Evolutionary conservation across 148 eudicot species (phyloP).

Genomic region (Simmondsia chinensis): DNA sequence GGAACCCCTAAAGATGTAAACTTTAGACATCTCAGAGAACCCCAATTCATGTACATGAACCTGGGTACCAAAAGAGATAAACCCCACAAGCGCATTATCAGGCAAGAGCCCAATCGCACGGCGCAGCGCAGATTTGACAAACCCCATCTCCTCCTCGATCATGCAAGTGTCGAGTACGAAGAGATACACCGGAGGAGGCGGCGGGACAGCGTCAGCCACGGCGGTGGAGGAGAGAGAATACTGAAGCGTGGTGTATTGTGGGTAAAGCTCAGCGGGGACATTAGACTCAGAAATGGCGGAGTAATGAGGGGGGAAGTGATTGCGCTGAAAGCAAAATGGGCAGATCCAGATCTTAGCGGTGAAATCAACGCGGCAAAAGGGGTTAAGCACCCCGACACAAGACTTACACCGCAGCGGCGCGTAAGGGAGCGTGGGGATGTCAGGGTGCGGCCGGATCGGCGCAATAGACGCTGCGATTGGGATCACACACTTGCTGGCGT

Average conservation of each 20-base stretch:
- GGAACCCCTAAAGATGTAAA: slow-evolving; percentile 73
- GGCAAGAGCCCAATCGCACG: slow-evolving; percentile 63
- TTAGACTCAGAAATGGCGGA: slow-evolving; percentile 53
- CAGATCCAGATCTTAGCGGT: slow-evolving; percentile 85
- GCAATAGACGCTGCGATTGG: slow-evolving; percentile 75
- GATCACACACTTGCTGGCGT: slow-evolving; percentile 77
- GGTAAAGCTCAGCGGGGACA: slow-evolving; percentile 80
- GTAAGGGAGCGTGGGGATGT: slow-evolving; percentile 54
- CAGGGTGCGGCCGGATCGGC: slow-evolving; percentile 59
- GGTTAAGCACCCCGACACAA: slow-evolving; percentile 53
- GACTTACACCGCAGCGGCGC: slow-evolving; percentile 79
- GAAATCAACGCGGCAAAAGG: slow-evolving; percentile 61
- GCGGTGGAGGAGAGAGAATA: slow-evolving; percentile 21
- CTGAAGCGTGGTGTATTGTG: slow-evolving; percentile 52
- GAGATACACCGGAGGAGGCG: slow-evolving; percentile 29
- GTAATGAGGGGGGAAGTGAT: slow-evolving; percentile 76
- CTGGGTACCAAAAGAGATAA: slow-evolving; percentile 77
- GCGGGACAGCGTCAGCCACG: not conserved
- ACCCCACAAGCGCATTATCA: slow-evolving; percentile 75
- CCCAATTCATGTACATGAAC: slow-evolving; percentile 98
- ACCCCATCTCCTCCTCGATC: slow-evolving; percentile 83
- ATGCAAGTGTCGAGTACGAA: slow-evolving; percentile 79
- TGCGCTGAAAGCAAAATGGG: slow-evolving; percentile 76
- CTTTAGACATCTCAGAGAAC: slow-evolving; percentile 71
- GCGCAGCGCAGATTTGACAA: slow-evolving; percentile 60